Base-by-base conservation (phyloP, 2,329 filamentous ascomycete species). In the Aciculosporium take region DNA sequence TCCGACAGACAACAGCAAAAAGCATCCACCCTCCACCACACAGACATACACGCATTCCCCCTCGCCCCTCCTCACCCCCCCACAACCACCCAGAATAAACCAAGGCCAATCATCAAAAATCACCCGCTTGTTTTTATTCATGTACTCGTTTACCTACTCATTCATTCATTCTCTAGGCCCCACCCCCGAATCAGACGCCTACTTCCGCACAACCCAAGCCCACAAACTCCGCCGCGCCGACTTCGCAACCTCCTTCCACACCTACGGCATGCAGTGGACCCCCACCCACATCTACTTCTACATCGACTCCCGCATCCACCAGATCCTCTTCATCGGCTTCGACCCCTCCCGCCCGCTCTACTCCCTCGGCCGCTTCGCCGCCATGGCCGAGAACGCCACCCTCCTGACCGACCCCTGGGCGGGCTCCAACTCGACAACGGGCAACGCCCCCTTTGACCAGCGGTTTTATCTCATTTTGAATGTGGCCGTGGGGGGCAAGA, bases 221-320 rank as follows among this genome's bases (percentile, higher is more conserved):
- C 57, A 58, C 29, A 51, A 50, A 30, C 46, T 62, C 28, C 54
- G 57, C 20, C 56, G 60, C 38, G 54, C 54, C n/a, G 58, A 65
- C 41, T 68, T 62, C 46, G 56, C 62, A 4, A 51, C 61, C 9
- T 49, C 46, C 2, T 72, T 66, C 49, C 67, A 73, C 53, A 74
- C 66, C 1, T 75, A 63, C 45, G 71, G 69, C 5, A 47, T 74
- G 13, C 67, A 73, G 48, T 74, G 71, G 71, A 63, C 59, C 2
- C 58, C 65, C 38, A 61, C 67, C 32, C 72, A 72, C 54, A 57
- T 74, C 17, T 73, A 68, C 56, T 71, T 67, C 21, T 74, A 69
- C 50, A 54, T 73, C 29, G 67, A 74, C 51, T 62, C 56, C 48
- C 59, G 62, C 13, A 52, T 67, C 12, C 53, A 56, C 15, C 57